phyloP scores from a whole-genome alignment of 2,329 filamentous ascomycete species.

The Juglanconis sp. region DNA sequence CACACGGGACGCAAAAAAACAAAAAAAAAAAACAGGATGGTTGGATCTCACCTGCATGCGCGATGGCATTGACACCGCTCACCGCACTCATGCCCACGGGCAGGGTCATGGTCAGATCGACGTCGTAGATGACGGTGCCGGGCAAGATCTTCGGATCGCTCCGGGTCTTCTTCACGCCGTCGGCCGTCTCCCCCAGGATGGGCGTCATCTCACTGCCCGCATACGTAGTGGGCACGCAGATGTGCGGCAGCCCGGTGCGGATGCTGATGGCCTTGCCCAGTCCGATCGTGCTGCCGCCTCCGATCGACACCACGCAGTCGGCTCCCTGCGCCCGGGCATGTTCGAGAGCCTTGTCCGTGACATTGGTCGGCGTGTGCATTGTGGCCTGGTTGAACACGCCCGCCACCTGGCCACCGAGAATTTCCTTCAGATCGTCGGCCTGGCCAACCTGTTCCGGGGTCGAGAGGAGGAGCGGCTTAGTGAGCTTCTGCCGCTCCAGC shows the following conservation, averaged over 20 bases:
- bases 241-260: slow-evolving; percentile 50
- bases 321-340: slow-evolving; percentile 41
- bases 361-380: slow-evolving; percentile 59
- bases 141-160: slow-evolving; percentile 59
- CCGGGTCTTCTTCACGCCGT: slow-evolving; percentile 56
- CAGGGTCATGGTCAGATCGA: slow-evolving; percentile 58
- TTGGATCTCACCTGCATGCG: slow-evolving; percentile 48
- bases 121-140: slow-evolving; percentile 61
- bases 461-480: slow-evolving; percentile 48
- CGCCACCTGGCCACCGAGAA: slow-evolving; percentile 30
- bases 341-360: slow-evolving; percentile 55
- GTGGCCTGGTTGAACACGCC: slow-evolving; percentile 37
- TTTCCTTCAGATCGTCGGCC: slow-evolving; percentile 39
- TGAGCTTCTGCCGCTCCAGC: slow-evolving; percentile 39
- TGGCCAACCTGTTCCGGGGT: slow-evolving; percentile 48
- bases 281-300: slow-evolving; percentile 60
- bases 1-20: no score
- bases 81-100: slow-evolving; percentile 50
- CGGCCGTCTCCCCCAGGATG: slow-evolving; percentile 59
- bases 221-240: slow-evolving; percentile 60
- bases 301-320: slow-evolving; percentile 57
- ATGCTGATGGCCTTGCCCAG: slow-evolving; percentile 58
- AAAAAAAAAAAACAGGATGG: slow-evolving; percentile 1
- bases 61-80: slow-evolving; percentile 64
- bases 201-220: slow-evolving; percentile 63